Evolutionary conservation across 106 monocot species (phyloP).

Genomic region (Hemerocallis citrina): DNA sequence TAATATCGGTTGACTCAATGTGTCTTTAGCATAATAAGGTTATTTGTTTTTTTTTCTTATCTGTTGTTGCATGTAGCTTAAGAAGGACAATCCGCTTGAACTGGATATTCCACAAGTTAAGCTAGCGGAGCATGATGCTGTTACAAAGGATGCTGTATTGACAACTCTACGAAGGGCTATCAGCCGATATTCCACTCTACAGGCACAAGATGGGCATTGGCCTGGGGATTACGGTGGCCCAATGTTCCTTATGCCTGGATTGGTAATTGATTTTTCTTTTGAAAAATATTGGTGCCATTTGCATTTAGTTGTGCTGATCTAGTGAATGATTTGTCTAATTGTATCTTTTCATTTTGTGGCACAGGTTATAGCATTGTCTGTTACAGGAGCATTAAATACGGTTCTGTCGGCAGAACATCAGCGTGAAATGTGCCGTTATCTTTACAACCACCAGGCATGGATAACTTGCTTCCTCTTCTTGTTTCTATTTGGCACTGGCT

Average conservation of each 20-base stretch:
- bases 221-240: conserved; percentile 88
- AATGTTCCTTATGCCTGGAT: conserved; percentile 74
- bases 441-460: conserved; percentile 72
- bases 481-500: not conserved
- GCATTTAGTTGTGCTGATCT: not conserved
- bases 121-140: conserved; percentile 46
- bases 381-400: conserved; percentile 47
- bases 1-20: not conserved
- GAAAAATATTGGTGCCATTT: too few relatives aligned
- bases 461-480: not conserved
- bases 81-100: conserved; percentile 54
- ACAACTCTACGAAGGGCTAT: conserved; percentile 53
- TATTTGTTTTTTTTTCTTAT: not conserved
- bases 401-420: conserved; percentile 55
- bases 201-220: conserved; percentile 91
- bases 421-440: conserved; percentile 62
- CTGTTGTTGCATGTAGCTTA: conserved; percentile 34
- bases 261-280: conserved; percentile 31
- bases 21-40: not conserved
- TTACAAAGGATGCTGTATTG: conserved; percentile 59
- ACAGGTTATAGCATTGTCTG: conserved; percentile 35
- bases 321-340: not conserved
- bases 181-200: conserved; percentile 49
- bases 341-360: not conserved
- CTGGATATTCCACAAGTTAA: conserved; percentile 28